phyloP scores from a whole-genome alignment of 2,329 filamentous ascomycete genomes.

The Ophiostoma himal-ulmi region DNA sequence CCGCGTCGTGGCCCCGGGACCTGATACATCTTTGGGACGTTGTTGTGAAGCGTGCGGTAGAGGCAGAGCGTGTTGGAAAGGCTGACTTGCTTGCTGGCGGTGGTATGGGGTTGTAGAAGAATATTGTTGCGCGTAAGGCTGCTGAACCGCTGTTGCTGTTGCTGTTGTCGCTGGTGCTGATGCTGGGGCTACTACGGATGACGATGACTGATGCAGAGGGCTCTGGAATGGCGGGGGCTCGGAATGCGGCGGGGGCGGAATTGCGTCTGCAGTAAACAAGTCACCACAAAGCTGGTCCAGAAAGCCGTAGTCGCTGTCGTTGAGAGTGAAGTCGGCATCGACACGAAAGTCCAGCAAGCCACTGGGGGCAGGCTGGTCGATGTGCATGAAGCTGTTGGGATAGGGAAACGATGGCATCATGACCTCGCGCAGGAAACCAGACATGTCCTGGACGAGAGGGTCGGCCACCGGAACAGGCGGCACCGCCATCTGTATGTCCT shows the following conservation, averaged over 20 bases:
- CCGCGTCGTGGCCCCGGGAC: conserved; percentile 3
- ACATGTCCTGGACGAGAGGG: conserved; percentile 30
- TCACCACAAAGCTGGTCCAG: conserved; percentile 47
- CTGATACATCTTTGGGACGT: background rate
- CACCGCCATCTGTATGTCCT: background rate
- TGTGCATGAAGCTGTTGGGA: conserved; percentile 30
- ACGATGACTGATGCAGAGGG: background rate
- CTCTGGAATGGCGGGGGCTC: background rate
- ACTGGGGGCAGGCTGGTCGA: conserved; percentile 40
- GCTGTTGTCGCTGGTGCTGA: background rate
- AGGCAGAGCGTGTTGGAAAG: background rate
- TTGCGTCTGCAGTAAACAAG: conserved; percentile 25
- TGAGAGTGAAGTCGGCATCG: conserved; percentile 45
- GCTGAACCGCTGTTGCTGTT: background rate
- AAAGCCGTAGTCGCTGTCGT: conserved; percentile 47
- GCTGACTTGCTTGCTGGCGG: background rate
- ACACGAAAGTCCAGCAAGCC: conserved; percentile 46
- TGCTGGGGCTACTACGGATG: background rate
- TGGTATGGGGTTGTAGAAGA: background rate
- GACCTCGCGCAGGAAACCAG: conserved; percentile 47
- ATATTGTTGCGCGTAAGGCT: background rate
- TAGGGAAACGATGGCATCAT: conserved; percentile 41
- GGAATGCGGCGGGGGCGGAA: background rate
- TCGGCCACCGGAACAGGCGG: background rate
- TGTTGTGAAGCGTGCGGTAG: background rate